Base-by-base conservation (phyloP, 2,329 filamentous ascomycete species). In the Didymella arachidicola region DNA sequence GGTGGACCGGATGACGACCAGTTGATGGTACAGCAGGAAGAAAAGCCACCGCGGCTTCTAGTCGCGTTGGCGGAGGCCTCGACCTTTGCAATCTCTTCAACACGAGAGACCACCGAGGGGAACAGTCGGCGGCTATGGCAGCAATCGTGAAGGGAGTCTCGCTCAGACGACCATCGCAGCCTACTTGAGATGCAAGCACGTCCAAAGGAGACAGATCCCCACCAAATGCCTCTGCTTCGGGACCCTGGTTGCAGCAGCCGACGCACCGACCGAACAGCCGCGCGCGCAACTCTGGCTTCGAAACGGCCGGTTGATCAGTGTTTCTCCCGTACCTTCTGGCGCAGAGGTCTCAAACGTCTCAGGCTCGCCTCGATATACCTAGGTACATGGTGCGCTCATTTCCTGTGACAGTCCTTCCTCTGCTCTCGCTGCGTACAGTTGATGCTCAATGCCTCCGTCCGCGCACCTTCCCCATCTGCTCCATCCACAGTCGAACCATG, bases 41-140 rank as follows among this genome's bases (percentile, higher is more conserved):
- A 53, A 32, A 45, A 58, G 49, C 56, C 45, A 44, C 56, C 27
- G 52, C 55, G 14, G 34, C 53, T 30, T 52, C 47, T 57, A 57
- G 54, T 51, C 54, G 47, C 26, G 36, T 42, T 51, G 54, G 42
- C 54, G 27, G 26, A 39, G 26, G 47, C 27, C 54, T 57, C 41
- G 53, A 42, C 53, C 41, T 26, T 51, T 16, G 22, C 25, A 46
- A 22, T 30, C 16, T 27, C 39, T 30, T 30, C 29, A 11, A 30
- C 29, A 30, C 29, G 29, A 30, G 29, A 30, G 29, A 30, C 29
- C 10, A 11, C 29, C 22, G 22, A 22, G 12, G 12, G 29, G 1
- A 3, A 30, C 7, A 1, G 3, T 2, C 8, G 11, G 29, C 10
- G 29, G 29, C 2, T 11, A 30, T 8, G 10, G 10, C 5, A 19